phyloP scores from a whole-genome alignment of 148 eudicot species.

The Linanthus parryae region DNA sequence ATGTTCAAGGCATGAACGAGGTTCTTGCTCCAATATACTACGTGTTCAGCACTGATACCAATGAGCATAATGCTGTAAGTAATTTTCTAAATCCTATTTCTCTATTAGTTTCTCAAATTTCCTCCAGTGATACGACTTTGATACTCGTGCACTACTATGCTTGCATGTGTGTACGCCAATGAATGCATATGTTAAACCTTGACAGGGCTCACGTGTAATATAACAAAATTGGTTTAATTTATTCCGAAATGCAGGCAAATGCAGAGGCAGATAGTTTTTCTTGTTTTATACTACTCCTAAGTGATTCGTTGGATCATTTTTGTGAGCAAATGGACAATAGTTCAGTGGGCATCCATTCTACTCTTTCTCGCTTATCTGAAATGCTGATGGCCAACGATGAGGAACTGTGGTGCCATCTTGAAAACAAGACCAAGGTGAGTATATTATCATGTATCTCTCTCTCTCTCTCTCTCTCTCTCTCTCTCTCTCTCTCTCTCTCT shows the following conservation, averaged over 20 bases:
- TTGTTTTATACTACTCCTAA: constrained; percentile 53
- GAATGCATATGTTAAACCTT: too few relatives aligned
- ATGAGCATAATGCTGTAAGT: constrained; percentile 58
- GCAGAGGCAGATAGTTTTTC: constrained; percentile 69
- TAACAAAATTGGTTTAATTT: too few relatives aligned
- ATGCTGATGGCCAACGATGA: constrained; percentile 46
- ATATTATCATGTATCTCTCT: neutral
- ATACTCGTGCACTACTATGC: too few relatives aligned
- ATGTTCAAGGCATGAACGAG: constrained; percentile 86
- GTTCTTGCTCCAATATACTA: constrained; percentile 60
- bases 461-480: too few relatives aligned
- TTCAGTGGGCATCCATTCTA: constrained; percentile 61
- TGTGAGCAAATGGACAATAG: constrained; percentile 63
- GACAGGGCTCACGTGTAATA: too few relatives aligned
- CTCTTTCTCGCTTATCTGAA: constrained; percentile 46
- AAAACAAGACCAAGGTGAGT: constrained; percentile 43
- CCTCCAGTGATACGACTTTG: too few relatives aligned
- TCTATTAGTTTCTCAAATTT: neutral
- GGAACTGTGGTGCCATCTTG: constrained; percentile 66
- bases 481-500: neutral
- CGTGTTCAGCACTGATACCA: constrained; percentile 46
- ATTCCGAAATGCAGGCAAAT: constrained; percentile 38
- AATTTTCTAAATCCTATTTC: neutral
- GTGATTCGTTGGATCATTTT: constrained; percentile 64
- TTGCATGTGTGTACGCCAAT: too few relatives aligned